Evolutionary conservation across 1,139 yeast species (phyloP), one percentile per base, ranked within the genome.

Genomic region (Williopsis jadinii): DNA sequence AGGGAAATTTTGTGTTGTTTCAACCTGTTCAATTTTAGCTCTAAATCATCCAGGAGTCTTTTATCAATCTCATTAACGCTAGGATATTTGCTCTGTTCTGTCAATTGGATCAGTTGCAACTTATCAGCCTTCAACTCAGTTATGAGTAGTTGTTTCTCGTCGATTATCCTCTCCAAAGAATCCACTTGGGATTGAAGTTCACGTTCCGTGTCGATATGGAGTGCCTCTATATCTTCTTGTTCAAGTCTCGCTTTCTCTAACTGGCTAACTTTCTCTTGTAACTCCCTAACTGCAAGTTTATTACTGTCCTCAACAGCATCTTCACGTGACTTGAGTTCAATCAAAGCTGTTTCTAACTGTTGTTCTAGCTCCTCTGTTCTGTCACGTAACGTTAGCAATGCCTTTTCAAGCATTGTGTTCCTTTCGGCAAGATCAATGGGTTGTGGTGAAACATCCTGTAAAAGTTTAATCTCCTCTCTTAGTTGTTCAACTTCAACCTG

Each of bases 211-310:
- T 68, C 71, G 1, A 59, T 45, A 46, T 78, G 84, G 38, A 67
- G 67, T 11, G 68, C 72, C 45, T 84, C 92, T n/a, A 85, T 63
- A 47, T 80, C 81, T 41, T 68, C 73, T 44, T 79, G 82, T 13
- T 84, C 60, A 35, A 71, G 77, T 45, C 74, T 77, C 19, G 84
- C 58, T 41, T 79, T 80, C 39, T 74, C 80, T 28, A 34, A 13
- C 9, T 34, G 30, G 9, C n/a, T 9, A 3, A 34, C 9, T 28
- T 12, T 27, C 8, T 47, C 50, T 1, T 55, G 45, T 32, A 59
- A 53, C 5, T 58, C 49, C 3, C 34, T 40, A 24, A 56, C 41
- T 19, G 56, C 29, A 19, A 19, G 24, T 19, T 19, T 19, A 6
- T 19, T 19, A 4, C 6, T 5, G 6, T 19, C 24, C 9, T 41